Percentiles rank a stretch among this genome's conserved stretches.
phyloP scores from a whole-genome alignment of 805 yeast genomes.

The Candida oleophila region DNA sequence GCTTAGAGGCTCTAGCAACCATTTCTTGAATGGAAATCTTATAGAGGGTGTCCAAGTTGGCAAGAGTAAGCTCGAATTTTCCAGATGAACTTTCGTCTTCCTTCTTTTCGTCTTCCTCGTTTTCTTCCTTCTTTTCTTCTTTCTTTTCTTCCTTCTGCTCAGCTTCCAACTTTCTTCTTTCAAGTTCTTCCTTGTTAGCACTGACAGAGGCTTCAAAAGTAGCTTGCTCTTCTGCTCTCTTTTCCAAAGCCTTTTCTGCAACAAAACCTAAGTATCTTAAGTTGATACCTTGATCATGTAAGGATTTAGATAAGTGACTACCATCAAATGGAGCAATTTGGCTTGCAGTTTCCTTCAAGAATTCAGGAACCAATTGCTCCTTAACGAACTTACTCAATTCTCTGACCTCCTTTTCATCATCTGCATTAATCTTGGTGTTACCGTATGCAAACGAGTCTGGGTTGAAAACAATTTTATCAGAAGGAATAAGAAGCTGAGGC shows the following conservation, averaged over 20 bases:
- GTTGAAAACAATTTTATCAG: conserved; percentile 60
- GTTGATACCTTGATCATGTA: conserved; percentile 85
- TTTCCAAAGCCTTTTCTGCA: conserved; percentile 34
- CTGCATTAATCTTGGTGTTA: conserved; percentile 26
- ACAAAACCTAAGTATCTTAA: conserved; percentile 80
- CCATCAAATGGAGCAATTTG: conserved; percentile 81
- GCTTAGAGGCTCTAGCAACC: conserved; percentile 78
- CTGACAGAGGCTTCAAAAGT: conserved; percentile 17
- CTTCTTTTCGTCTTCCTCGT: conserved; percentile 27
- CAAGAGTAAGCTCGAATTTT: conserved; percentile 40
- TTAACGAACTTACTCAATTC: conserved; percentile 66
- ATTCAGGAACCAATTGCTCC: conserved; percentile 58
- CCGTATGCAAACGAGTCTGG: conserved; percentile 70
- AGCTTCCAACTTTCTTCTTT: conserved; percentile 24
- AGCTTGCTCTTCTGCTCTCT: conserved; percentile 15
- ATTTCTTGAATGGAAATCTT: conserved; percentile 61
- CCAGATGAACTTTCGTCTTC: conserved; percentile 31
- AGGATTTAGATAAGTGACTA: conserved; percentile 57
- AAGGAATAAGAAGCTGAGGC: conserved; percentile 52
- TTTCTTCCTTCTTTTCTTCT: conserved; percentile 26
- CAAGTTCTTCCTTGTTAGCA: conserved; percentile 23
- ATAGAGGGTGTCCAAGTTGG: conserved; percentile 48
- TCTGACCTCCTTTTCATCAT: conserved; percentile 65
- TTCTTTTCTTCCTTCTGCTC: conserved; percentile 20
- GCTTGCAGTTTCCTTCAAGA: conserved; percentile 53